phyloP scores from a whole-genome alignment of 208 protist genomes.

The Acanthamoeba rhysodes region DNA sequence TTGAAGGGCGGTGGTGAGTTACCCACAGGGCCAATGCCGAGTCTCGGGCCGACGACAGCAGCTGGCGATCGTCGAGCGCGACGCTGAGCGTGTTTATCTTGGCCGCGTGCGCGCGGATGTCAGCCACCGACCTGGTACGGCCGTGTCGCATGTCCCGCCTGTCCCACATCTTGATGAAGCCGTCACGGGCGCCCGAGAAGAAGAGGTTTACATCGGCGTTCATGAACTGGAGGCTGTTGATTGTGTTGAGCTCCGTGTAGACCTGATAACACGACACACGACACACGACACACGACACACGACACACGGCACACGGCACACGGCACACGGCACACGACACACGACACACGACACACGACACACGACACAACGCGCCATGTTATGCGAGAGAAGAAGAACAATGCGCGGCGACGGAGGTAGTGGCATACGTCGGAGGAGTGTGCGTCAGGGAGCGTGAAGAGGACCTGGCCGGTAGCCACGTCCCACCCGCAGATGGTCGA shows the following conservation, averaged over 20 bases:
- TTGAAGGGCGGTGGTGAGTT: background rate
- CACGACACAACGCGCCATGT: too few species aligned
- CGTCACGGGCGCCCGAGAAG: background rate
- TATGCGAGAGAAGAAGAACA: background rate
- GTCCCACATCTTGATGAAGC: slow-evolving; percentile 10
- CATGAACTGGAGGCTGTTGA: slow-evolving; percentile 11
- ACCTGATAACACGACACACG: background rate
- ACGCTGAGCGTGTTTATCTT: background rate
- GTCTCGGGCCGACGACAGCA: background rate
- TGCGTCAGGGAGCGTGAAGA: background rate
- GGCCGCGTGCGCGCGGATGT: background rate
- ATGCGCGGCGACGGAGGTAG: background rate
- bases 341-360: too few species aligned
- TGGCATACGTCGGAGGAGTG: background rate
- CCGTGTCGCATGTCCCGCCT: background rate
- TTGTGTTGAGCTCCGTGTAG: slow-evolving; percentile 2
- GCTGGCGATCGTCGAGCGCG: background rate
- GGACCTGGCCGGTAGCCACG: background rate
- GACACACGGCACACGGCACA: too few species aligned
- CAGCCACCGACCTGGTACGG: background rate
- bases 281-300: background rate
- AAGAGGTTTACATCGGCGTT: background rate
- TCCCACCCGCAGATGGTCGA: background rate
- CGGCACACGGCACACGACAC: too few species aligned
- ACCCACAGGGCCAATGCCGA: background rate